Evolutionary conservation across 306 rosid species (phyloP), one percentile per base, ranked within the genome.

Genomic region (Dalbergia oliveri): DNA sequence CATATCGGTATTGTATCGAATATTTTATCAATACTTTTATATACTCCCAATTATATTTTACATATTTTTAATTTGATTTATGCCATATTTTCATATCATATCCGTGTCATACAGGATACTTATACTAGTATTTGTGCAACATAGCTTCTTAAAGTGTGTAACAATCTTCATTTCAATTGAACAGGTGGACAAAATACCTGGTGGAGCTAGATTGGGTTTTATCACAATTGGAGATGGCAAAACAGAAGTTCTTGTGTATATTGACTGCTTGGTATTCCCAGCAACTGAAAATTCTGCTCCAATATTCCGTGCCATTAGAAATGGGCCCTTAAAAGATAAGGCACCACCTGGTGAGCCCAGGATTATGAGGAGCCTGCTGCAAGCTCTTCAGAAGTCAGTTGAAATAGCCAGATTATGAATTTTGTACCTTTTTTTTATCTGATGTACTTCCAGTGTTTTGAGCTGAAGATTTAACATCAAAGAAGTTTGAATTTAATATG

Each of bases 341-440:
- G 80, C 86, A 33, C 94, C 87, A n/a, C 98, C 98, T 0, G 98
- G 99, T 45, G 98, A 95, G 69, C 93, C 97, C 13, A 91, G 99
- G 80, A 91, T 95, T 43, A 95, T 95, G 98, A 89, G 96, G 78
- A 93, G 97, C 71, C 97, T 93, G 76, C 85, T 89, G 73, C 62
- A 65, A 78, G 99, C 99, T 80, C 94, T 95, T 53, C 82, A 90
- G 83, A 93, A 87, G 77, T 91, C 98, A 0, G 93, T 95, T 85
- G 85, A 90, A 84, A 95, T 95, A 5, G 85, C 98, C 26, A 84
- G 79, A 81, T 77, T 89, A 67, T 91, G 86, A 90, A 66, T 51
- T 5, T 19, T 23, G 14, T 33, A 3, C 1, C 9, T 13, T 26
- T 31, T 58, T 51, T 8, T 43, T 15, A 50, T 72, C 44, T 4